Percentiles rank a stretch among this genome's conserved stretches.
These are phyloP conservation scores for Abelmoschus esculentus DNA, from an alignment of 345 rosid genomes.

Conservation along the genomic window DNA sequence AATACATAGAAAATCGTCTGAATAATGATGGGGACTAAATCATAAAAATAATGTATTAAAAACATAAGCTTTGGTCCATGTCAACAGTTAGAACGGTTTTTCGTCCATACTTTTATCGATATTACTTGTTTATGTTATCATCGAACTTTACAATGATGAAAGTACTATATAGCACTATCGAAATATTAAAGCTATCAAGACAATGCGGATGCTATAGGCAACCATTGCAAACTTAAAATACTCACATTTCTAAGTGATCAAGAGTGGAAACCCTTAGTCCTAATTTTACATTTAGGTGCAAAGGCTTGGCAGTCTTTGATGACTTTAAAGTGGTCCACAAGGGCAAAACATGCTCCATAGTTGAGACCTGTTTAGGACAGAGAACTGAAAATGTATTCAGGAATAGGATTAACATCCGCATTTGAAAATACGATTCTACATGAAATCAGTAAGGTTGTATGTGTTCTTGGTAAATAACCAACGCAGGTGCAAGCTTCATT, in stretches of 20 bases:
- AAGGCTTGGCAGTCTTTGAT: slow-evolving; percentile 26
- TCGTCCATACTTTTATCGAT: not conserved
- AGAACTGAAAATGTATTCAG: slow-evolving; percentile 54
- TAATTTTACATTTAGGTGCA: slow-evolving; percentile 40
- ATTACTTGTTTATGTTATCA: not conserved
- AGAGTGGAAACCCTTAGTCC: slow-evolving; percentile 75
- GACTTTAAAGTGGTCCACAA: slow-evolving; percentile 37
- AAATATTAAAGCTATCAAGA: not conserved
- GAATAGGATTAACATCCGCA: slow-evolving; percentile 6
- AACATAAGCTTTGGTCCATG: too few species aligned
- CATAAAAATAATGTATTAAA: too few species aligned
- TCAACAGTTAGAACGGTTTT: not conserved
- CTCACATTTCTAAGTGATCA: slow-evolving; percentile 57
- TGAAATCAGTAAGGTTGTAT: not conserved
- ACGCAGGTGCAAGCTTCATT: not conserved
- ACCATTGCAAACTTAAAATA: slow-evolving; percentile 1
- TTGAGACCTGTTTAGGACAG: slow-evolving; percentile 69
- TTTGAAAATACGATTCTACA: too few species aligned
- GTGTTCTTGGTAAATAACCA: not conserved
- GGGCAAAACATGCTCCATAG: slow-evolving; percentile 68
- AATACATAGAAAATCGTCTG: too few species aligned
- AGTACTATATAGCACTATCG: not conserved
- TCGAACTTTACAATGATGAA: not conserved
- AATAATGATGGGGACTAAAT: not conserved
- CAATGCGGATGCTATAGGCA: not conserved